These are phyloP conservation scores for Linnemannia zychae DNA, from an alignment of 192 early-diverging fungal species.

Conservation along the genomic window DNA sequence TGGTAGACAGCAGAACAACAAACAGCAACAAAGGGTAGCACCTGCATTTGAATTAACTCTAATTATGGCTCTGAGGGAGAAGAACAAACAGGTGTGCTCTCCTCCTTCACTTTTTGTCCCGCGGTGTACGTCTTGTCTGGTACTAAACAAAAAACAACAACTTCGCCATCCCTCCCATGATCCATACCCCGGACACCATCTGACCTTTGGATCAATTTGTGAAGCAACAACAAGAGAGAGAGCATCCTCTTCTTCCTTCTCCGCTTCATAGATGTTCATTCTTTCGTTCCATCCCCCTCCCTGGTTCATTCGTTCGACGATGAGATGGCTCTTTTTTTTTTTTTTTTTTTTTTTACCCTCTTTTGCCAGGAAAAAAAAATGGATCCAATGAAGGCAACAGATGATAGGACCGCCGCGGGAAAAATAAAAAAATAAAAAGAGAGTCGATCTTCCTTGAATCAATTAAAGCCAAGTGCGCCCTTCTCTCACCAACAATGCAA, in stretches of 20 bases:
- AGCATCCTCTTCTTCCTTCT: neutral
- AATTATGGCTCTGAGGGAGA: neutral
- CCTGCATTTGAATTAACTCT: neutral
- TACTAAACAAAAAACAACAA: neutral
- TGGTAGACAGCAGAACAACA: neutral
- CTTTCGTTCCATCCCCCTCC: neutral
- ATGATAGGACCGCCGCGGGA: too few relatives aligned
- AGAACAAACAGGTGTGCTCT: neutral
- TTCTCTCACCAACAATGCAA: too few relatives aligned
- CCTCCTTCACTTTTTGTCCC: neutral
- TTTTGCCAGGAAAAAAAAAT: neutral
- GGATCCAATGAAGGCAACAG: too few relatives aligned
- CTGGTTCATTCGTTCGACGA: neutral
- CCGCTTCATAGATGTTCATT: neutral
- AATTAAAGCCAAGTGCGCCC: too few relatives aligned
- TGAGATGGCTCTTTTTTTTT: neutral
- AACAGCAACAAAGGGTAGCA: neutral
- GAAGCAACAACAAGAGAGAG: neutral
- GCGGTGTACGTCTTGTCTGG: neutral
- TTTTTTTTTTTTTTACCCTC: neutral
- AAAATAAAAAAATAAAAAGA: too few relatives aligned
- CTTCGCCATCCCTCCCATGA: neutral
- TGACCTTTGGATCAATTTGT: neutral
- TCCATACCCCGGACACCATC: neutral
- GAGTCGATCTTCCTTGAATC: too few relatives aligned